A percentile compares a stretch with the other conserved stretches of the same genome.
phyloP scores from a whole-genome alignment of 768 basidiomycete genomes.

The Russula sp. region DNA sequence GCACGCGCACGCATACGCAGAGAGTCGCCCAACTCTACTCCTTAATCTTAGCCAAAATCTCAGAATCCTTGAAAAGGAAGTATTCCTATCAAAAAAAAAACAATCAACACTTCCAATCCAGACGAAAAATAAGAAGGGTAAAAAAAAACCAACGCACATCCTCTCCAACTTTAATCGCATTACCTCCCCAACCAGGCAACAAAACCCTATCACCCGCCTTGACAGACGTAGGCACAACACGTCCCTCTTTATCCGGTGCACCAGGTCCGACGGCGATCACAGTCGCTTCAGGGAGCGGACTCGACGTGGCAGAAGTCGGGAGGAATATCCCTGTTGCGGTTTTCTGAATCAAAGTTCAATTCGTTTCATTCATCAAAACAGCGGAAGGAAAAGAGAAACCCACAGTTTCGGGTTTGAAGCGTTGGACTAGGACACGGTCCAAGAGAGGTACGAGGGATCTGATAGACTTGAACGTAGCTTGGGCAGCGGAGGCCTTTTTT shows the following conservation, averaged over 20 bases:
- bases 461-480: conserved; percentile 95
- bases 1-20: too few relatives aligned
- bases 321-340: conserved; percentile 96
- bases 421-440: conserved; percentile 95
- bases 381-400: conserved; percentile 36
- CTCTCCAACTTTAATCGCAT: conserved; percentile 92
- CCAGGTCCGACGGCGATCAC: conserved; percentile 96
- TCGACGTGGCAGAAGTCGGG: conserved; percentile 81
- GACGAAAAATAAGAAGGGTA: not conserved
- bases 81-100: conserved; percentile 63
- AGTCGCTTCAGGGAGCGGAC: conserved; percentile 93
- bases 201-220: conserved; percentile 90
- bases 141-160: conserved; percentile 58
- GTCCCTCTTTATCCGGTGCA: conserved; percentile 83
- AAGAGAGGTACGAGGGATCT: conserved; percentile 85
- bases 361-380: not conserved
- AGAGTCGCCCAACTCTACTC: conserved; percentile 48
- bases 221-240: conserved; percentile 68
- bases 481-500: conserved; percentile 47
- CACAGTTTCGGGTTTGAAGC: conserved; percentile 95
- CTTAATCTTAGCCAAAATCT: conserved; percentile 94
- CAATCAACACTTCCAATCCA: not conserved
- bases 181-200: conserved; percentile 95
- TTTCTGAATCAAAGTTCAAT: conserved; percentile 58
- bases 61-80: conserved; percentile 89